These are phyloP conservation scores for Tetracladium marchalianum DNA, from an alignment of 495 filamentous ascomycete species.

Conservation along the genomic window DNA sequence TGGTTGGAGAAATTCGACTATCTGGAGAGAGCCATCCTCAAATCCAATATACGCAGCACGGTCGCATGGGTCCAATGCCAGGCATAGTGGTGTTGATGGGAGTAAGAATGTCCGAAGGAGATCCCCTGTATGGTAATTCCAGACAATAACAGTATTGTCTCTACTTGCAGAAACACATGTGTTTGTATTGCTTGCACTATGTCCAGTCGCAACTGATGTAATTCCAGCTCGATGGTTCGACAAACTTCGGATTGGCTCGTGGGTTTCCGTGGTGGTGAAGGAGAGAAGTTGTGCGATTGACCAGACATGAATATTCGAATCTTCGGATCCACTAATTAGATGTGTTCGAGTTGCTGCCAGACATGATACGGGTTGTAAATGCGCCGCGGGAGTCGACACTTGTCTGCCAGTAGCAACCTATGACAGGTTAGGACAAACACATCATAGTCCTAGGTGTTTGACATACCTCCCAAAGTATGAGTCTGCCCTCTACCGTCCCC, in stretches of 20 bases:
- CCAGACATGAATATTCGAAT: conserved; percentile 88
- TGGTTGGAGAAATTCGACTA: conserved; percentile 62
- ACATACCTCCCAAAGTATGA: conserved; percentile 89
- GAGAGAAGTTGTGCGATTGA: conserved; percentile 62
- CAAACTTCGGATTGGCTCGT: conserved; percentile 55
- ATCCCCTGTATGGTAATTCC: conserved; percentile 76
- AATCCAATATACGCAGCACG: conserved; percentile 75
- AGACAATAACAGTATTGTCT: conserved; percentile 75
- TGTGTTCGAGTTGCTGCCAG: conserved; percentile 66
- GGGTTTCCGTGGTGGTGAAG: conserved; percentile 39
- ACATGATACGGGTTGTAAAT: conserved; percentile 76
- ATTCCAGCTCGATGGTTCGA: conserved; percentile 74
- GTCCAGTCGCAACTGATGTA: conserved; percentile 56
- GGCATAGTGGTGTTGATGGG: conserved; percentile 55
- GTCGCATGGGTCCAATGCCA: conserved; percentile 74
- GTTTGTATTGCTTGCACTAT: conserved; percentile 57
- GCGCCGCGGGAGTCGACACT: conserved; percentile 75
- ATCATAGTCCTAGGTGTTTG: conserved; percentile 8
- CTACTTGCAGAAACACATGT: conserved; percentile 69
- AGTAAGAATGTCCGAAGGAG: conserved; percentile 73
- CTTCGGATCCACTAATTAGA: conserved; percentile 77
- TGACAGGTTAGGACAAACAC: conserved; percentile 1
- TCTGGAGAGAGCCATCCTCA: conserved; percentile 73
- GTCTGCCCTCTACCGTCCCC: conserved; percentile 76
- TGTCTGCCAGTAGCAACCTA: conserved; percentile 58